Evolutionary conservation across 2,329 filamentous ascomycete genomes (phyloP), one percentile per base, ranked within the genome.

Genomic region (Fonsecaea multimorphosa): DNA sequence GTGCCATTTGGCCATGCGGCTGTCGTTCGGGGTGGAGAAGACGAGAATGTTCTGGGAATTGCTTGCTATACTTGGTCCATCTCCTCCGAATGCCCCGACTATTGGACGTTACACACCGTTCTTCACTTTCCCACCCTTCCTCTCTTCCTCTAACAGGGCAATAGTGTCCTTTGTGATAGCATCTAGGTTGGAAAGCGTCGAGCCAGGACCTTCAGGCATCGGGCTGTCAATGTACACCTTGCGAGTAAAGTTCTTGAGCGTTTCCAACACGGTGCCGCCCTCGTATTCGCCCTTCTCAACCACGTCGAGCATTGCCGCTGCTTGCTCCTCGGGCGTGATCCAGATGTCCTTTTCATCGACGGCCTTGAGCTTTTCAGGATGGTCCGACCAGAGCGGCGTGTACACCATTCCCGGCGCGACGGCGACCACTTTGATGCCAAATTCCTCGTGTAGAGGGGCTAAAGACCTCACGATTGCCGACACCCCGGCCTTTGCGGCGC

Each of bases 271-370:
- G 16, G 79, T 83, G 0, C 84, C 84, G 51, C 70, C 52, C 34
- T 63, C 49, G 52, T 80, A 75, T 24, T 79, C 76, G 7, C 80
- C 76, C 49, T 84, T 82, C 66, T 87, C 56, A 11, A 59, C 56
- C 36, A 59, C 14, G 9, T 59, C 56, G 12, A 59, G 44, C 56
- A 59, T 59, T 1, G 82, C 83, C 44, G 82, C 79, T 0, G 85
- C 85, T 0, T 88, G 85, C 70, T 87, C 84, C 69, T 87, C 85
- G 0, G 85, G 79, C 12, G 81, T 84, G n/a, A 86, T 84, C 85
- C 85, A 88, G 67, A 75, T 78, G 71, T 87, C 85, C 9, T 71
- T 74, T 29, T 79, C 76, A 38, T 83, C 78, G 1, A 87, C 66
- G 68, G 83, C 81, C 63, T 77, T 77, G 71, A 87, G 58, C 72